Conservation (phyloP, 345 rosid species). For the Lepidium sativum region DNA sequence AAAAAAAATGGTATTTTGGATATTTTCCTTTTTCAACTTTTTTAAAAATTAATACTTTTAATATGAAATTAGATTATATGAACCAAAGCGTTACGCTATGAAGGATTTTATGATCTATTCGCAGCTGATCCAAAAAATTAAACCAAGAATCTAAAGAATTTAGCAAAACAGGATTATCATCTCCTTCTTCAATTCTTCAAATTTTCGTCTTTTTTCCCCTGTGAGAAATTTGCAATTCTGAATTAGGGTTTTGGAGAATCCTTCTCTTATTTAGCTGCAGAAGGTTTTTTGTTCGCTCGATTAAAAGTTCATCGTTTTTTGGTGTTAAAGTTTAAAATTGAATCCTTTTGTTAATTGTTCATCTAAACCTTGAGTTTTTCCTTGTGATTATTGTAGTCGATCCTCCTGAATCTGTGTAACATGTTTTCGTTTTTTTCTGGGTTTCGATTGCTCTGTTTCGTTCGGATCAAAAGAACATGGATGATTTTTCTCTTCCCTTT, state of each 20-base stretch:
- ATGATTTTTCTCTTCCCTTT: not conserved
- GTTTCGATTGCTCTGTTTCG: slow-evolving; percentile 9
- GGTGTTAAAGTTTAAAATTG: no score
- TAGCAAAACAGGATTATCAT: not conserved
- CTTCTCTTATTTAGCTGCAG: slow-evolving; percentile 3
- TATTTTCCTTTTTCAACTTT: not conserved
- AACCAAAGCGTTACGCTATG: not conserved
- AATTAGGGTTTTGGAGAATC: slow-evolving; percentile 15
- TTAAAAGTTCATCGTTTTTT: no score
- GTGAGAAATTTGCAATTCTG: not conserved
- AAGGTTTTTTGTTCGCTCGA: no score
- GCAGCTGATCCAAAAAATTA: not conserved
- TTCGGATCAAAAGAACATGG: not conserved
- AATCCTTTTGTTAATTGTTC: not conserved
- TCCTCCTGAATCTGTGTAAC: not conserved
- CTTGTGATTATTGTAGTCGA: not conserved
- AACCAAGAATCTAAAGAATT: not conserved
- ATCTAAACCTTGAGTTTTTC: not conserved
- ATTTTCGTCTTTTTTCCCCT: not conserved
- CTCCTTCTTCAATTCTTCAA: not conserved
- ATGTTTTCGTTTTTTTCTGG: not conserved
- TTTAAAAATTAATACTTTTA: not conserved
- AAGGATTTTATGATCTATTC: slow-evolving; percentile 1
- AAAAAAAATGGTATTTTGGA: not conserved
- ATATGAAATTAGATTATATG: no score